phyloP scores from a whole-genome alignment of 177 flowering plant genomes.

The Telopea speciosissima region DNA sequence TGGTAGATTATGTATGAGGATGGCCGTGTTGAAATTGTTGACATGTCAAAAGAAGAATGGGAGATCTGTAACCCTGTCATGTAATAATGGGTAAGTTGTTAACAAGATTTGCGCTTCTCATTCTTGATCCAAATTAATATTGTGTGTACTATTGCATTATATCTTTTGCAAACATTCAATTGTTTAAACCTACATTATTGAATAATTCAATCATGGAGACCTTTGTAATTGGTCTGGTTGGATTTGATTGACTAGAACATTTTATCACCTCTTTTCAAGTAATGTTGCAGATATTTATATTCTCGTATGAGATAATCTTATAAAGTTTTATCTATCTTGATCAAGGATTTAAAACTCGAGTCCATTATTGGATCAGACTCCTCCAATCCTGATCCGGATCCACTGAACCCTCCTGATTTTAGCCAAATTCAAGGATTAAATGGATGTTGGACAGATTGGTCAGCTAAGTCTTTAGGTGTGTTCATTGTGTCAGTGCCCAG shows the following conservation, averaged over 20 bases:
- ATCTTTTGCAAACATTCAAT: not conserved
- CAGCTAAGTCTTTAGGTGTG: too few relatives aligned
- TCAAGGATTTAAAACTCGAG: too few relatives aligned
- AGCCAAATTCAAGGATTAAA: too few relatives aligned
- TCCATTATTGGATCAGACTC: too few relatives aligned
- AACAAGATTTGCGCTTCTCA: not conserved
- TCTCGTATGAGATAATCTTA: not conserved
- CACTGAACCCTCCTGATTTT: too few relatives aligned
- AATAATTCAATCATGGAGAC: too few relatives aligned
- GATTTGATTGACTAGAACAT: not conserved
- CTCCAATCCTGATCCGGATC: too few relatives aligned
- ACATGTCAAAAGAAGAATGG: conserved; percentile 71
- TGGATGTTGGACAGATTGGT: too few relatives aligned
- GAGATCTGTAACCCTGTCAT: conserved; percentile 34
- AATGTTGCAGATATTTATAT: not conserved
- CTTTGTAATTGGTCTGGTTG: not conserved
- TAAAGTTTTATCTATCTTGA: not conserved
- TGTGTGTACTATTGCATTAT: not conserved
- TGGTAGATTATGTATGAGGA: conserved; percentile 69
- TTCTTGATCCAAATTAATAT: not conserved
- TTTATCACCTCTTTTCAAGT: too few relatives aligned
- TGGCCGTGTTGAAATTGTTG: conserved; percentile 44
- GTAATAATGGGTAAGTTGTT: conserved; percentile 17
- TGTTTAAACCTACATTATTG: not conserved
- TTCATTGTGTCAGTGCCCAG: too few relatives aligned